These are phyloP conservation scores for Flaveria brownii DNA, from an alignment of 129 eudicot genomes.

Conservation along the genomic window DNA sequence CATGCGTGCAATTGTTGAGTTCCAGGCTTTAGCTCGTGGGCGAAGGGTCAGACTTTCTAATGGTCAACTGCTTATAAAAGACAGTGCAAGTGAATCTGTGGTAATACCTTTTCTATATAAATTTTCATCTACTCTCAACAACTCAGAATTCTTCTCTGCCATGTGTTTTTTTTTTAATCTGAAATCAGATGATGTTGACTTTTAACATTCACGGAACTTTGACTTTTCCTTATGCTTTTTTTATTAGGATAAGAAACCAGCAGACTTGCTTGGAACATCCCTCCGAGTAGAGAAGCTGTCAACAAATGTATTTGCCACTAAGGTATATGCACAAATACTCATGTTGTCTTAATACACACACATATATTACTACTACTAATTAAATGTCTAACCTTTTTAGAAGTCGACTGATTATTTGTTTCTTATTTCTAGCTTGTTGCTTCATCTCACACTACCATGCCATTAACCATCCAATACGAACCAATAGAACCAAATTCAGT, in stretches of 20 bases:
- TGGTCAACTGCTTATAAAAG: conserved; percentile 41
- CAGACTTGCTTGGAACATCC: conserved; percentile 39
- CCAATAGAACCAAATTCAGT: conserved; percentile 68
- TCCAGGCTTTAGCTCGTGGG: conserved; percentile 86
- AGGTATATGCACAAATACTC: conserved; percentile 48
- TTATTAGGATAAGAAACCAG: conserved; percentile 42
- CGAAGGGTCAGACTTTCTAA: conserved; percentile 58
- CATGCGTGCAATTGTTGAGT: conserved; percentile 75
- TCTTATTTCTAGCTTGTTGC: conserved; percentile 54
- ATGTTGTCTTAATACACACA: neutral
- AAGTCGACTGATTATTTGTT: conserved; percentile 9
- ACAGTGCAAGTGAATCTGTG: conserved; percentile 28
- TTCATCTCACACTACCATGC: conserved; percentile 54
- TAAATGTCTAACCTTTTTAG: conserved; percentile 1
- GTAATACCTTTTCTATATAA: conserved; percentile 23
- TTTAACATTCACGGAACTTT: neutral
- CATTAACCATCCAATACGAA: conserved; percentile 75
- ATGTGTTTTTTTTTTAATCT: neutral
- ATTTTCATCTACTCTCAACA: neutral
- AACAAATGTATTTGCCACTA: conserved; percentile 54
- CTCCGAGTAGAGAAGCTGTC: conserved; percentile 52
- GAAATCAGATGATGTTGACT: neutral
- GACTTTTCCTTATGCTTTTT: conserved; percentile 3
- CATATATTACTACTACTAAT: neutral
- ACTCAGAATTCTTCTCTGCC: neutral